A percentile compares a stretch with the other conserved stretches of the same genome.
These are phyloP conservation scores for Escovopsis sp. DNA, from an alignment of 2,329 filamentous ascomycete species.

Conservation along the genomic window DNA sequence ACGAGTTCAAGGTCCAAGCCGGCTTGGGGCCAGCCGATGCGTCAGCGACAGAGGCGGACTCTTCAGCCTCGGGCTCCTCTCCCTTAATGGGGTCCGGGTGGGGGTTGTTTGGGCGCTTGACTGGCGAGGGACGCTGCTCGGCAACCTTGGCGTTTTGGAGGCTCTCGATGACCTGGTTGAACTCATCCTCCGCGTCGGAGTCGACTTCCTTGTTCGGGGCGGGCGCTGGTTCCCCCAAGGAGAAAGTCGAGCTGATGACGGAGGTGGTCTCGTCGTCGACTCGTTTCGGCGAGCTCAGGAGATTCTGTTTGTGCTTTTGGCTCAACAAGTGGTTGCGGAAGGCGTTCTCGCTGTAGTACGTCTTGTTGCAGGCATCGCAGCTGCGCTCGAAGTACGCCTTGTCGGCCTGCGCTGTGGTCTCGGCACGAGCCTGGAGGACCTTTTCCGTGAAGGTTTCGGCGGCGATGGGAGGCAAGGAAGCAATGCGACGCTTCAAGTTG, in stretches of 20 bases:
- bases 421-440: constrained; percentile 79
- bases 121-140: constrained; percentile 31
- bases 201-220: constrained; percentile 34
- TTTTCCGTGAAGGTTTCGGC: constrained; percentile 93
- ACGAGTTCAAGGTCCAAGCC: constrained; percentile 37
- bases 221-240: constrained; percentile 62
- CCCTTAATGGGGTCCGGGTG: constrained; percentile 29
- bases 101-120: constrained; percentile 40
- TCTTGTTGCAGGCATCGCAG: constrained; percentile 75
- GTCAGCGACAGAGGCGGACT: constrained; percentile 28
- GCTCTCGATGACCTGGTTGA: constrained; percentile 62
- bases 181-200: constrained; percentile 57
- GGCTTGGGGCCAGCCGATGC: constrained; percentile 21
- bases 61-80: constrained; percentile 20
- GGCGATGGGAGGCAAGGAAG: constrained; percentile 76
- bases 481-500: constrained; percentile 89
- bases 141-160: constrained; percentile 62
- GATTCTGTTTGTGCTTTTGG: constrained; percentile 62
- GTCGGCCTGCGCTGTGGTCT: constrained; percentile 68
- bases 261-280: constrained; percentile 61
- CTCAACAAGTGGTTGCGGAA: constrained; percentile 86
- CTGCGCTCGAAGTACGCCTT: constrained; percentile 77
- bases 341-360: constrained; percentile 92
- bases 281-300: constrained; percentile 31
- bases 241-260: constrained; percentile 82